Percentiles rank a stretch among this genome's conserved stretches.
These are phyloP conservation scores for Kwoniella europaea DNA, from an alignment of 768 basidiomycete genomes.

Conservation along the genomic window DNA sequence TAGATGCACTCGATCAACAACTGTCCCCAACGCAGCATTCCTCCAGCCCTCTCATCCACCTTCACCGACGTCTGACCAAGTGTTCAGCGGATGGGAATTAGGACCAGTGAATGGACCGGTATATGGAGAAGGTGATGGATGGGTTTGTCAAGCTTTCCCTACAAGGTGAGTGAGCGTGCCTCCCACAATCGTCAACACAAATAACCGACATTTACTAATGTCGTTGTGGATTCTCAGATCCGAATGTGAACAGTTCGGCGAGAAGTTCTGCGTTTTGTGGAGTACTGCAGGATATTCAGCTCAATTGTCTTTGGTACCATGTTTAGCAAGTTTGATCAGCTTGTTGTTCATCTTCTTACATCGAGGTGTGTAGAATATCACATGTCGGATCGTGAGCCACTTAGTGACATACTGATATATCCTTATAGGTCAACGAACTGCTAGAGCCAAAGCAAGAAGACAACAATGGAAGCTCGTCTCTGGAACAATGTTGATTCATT, in stretches of 20 bases:
- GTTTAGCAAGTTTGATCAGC: slow-evolving; percentile 47
- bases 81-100: slow-evolving; percentile 15
- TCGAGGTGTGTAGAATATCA: slow-evolving; percentile 36
- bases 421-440: slow-evolving; percentile 39
- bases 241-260: slow-evolving; percentile 54
- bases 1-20: slow-evolving; percentile 51
- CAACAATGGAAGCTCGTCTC: slow-evolving; percentile 57
- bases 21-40: slow-evolving; percentile 36
- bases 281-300: slow-evolving; percentile 53
- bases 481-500: slow-evolving; percentile 54
- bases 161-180: slow-evolving; percentile 34
- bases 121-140: slow-evolving; percentile 38
- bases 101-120: slow-evolving; percentile 26
- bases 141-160: slow-evolving; percentile 55
- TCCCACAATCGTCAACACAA: no score
- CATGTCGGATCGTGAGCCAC: fast-evolving
- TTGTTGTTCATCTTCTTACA: slow-evolving; percentile 56
- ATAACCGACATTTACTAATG: no score
- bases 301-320: slow-evolving; percentile 55
- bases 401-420: not conserved
- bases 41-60: slow-evolving; percentile 45
- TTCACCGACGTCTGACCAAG: not conserved
- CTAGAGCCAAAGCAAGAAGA: slow-evolving; percentile 49
- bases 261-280: slow-evolving; percentile 54
- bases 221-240: slow-evolving; percentile 28